Base-by-base conservation (phyloP, 495 filamentous ascomycete genomes). In the Hypomontagnella submonticulosa region DNA sequence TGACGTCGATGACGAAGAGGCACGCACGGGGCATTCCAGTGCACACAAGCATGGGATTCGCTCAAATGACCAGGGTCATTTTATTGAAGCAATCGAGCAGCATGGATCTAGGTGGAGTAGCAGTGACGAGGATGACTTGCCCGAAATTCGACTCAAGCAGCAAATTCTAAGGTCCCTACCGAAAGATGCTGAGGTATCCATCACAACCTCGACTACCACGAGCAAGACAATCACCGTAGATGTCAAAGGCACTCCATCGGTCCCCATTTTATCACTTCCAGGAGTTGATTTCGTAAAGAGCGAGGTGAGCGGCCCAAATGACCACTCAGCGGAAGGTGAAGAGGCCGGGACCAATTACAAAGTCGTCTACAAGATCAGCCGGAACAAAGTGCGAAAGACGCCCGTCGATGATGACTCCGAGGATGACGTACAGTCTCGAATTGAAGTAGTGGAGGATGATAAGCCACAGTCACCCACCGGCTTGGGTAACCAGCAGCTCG, bases 191-290 rank as follows among this genome's bases (percentile, higher is more conserved):
- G 77, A 78, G 49, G 85, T 90, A 34, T 89, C 88, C 5, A 87
- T 92, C 43, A 86, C 80, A 7, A 88, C 87, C 2, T 84, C 87
- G 18, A 78, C 84, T 7, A 80, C 83, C 15, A 90, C 87, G 5
- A 88, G 85, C 3, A 87, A 87, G 48, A 91, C 84, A 0, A 88
- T 92, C 61, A 91, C 88, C 0, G 88, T 93, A 3, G 88, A 92
- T 56, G 84, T 92, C 15, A 85, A 80, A 13, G 87, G 90, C 40
- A 79, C 86, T 23, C 79, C 84, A 15, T 78, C 78, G 18, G 79
- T 85, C 3, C 83, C 87, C 12, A 81, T 92, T 20, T 74, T 81
- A 7, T 84, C 89, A 8, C 88, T 89, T 1, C 84, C 87, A 1
- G 87, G 88, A 0, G 84, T 89, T 16, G 88, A 89, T 67, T 78